Evolutionary conservation across 2,329 filamentous ascomycete genomes (phyloP), one percentile per base, ranked within the genome.

Genomic region (Xenosphaeropsis pyriputrescens): DNA sequence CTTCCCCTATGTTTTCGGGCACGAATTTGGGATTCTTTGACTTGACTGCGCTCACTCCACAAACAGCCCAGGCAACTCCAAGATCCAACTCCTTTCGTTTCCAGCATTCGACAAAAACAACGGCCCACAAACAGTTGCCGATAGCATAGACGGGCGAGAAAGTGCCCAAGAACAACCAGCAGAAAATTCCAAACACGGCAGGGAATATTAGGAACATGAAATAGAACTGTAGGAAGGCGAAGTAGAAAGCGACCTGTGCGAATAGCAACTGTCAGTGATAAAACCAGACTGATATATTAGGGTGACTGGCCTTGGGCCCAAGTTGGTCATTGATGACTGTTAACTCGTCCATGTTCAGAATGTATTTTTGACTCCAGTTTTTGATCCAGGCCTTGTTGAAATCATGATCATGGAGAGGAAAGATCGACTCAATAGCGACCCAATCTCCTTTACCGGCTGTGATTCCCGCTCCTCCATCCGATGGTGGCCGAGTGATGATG

Each of bases 91-190:
- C 85, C 56, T 93, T 85, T 50, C 88, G 80, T 62, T 91, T 94
- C 89, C 89, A 96, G 58, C 83, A 94, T 55, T 96, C 89, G 39
- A 93, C 81, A 53, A 95, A 95, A 35, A 89, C 64, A 3, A 91
- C 77, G 40, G 80, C 80, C 85, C 88, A 94, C 13, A 94, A 62
- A 29, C 77, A 81, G 53, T 79, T 88, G 34, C 79, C 67, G 1
- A 88, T 57, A 12, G 82, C 84, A 49, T 93, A 95, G 35, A 85
- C 58, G 40, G 77, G 72, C 2, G 88, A 94, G 59, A 86, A 96
- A 40, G 80, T 73, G 7, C 85, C 85, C 0, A 93, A 65, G n/a
- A 93, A 63, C 18, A 88, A 57, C 83, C 85, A 95, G 12, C 80
- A 73, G 1, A 72, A 66, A 31, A 84, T 66, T 3, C 89, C 89